A percentile compares a stretch with the other conserved stretches of the same genome.
Evolutionary conservation across 768 basidiomycete species (phyloP).

Genomic region (Lactarius trivialis): DNA sequence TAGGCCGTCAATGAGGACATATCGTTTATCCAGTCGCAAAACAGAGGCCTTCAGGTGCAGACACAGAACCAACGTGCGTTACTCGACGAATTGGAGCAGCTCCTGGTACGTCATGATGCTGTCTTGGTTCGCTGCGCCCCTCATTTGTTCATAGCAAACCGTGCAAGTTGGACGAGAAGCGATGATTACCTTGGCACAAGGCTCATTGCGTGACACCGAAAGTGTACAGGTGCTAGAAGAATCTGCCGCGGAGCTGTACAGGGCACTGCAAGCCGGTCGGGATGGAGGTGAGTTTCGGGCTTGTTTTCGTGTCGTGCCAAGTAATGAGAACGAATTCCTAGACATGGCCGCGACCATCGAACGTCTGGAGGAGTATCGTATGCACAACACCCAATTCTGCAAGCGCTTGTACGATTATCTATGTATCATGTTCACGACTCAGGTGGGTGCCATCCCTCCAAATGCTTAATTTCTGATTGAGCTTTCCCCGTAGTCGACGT

Average conservation of each 20-base stretch:
- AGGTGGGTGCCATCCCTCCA: slow-evolving; percentile 42
- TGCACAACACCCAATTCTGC: slow-evolving; percentile 88
- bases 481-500: slow-evolving; percentile 46
- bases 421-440: slow-evolving; percentile 85
- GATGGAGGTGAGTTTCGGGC: slow-evolving; percentile 62
- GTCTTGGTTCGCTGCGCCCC: not conserved
- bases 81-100: slow-evolving; percentile 76
- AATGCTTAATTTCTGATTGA: not conserved
- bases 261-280: slow-evolving; percentile 82
- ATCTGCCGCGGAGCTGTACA: slow-evolving; percentile 86
- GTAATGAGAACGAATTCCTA: slow-evolving; percentile 24
- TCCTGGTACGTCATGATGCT: slow-evolving; percentile 49
- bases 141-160: slow-evolving; percentile 57
- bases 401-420: slow-evolving; percentile 87
- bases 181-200: slow-evolving; percentile 74
- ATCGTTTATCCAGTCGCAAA: slow-evolving; percentile 90
- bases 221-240: slow-evolving; percentile 77
- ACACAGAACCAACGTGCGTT: slow-evolving; percentile 90
- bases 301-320: not conserved
- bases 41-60: slow-evolving; percentile 94
- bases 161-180: slow-evolving; percentile 84
- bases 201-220: slow-evolving; percentile 73
- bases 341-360: slow-evolving; percentile 99
- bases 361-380: slow-evolving; percentile 82
- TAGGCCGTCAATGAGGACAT: slow-evolving; percentile 96